Conservation (phyloP, 371 early-diverging fungal species). For the Neoconidiobolus thromboides region DNA sequence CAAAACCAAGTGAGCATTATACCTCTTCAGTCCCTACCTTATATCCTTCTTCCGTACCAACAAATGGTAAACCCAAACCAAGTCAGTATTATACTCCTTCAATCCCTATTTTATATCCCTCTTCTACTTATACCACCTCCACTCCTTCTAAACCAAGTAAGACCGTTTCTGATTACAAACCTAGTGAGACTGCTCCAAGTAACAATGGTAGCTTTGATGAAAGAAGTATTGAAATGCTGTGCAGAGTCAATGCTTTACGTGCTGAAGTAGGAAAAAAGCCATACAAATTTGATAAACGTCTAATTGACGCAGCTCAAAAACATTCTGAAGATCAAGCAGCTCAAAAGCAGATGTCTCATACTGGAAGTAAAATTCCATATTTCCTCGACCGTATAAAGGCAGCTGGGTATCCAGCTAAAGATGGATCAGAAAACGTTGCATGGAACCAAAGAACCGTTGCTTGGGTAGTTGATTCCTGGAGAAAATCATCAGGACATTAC, state of each 20-base stretch:
- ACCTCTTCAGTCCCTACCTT: no score
- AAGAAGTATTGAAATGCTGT: background rate
- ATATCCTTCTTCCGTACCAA: no score
- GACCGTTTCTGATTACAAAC: background rate
- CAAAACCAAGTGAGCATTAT: no score
- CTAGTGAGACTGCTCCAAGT: background rate
- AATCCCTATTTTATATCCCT: no score
- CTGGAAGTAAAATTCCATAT: slow-evolving; percentile 7
- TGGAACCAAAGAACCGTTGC: slow-evolving; percentile 9
- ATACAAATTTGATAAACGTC: background rate
- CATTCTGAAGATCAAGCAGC: slow-evolving; percentile 16
- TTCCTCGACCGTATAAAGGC: slow-evolving; percentile 7
- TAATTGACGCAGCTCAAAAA: slow-evolving; percentile 9
- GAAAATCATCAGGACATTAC: slow-evolving; percentile 20
- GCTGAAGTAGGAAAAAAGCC: background rate
- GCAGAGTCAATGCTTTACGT: background rate
- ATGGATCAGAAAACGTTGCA: slow-evolving; percentile 22
- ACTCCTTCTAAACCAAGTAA: no score
- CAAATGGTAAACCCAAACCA: no score
- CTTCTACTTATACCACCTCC: no score
- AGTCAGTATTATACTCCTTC: no score
- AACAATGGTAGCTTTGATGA: background rate
- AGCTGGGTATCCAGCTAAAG: slow-evolving; percentile 9
- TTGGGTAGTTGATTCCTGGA: slow-evolving; percentile 18
- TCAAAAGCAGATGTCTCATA: slow-evolving; percentile 14